Evolutionary conservation across 495 filamentous ascomycete genomes (phyloP).

Genomic region (Annulohypoxylon maeteangense): DNA sequence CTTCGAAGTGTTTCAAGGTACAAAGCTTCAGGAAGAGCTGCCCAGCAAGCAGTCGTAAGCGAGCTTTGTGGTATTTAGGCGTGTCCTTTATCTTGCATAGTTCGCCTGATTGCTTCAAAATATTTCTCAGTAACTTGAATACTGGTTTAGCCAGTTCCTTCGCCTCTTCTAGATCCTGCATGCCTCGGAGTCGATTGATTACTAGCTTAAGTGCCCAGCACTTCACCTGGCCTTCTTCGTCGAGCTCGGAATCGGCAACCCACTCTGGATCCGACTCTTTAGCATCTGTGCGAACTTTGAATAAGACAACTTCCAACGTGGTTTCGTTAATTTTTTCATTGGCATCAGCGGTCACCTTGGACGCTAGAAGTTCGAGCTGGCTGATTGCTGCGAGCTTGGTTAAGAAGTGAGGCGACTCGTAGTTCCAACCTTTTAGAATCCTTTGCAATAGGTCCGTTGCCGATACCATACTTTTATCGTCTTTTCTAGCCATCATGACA

Average conservation of each 20-base stretch:
- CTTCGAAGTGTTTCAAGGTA: constrained; percentile 75
- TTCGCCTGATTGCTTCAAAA: constrained; percentile 81
- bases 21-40: constrained; percentile 87
- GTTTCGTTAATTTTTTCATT: constrained; percentile 82
- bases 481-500: constrained; percentile 82
- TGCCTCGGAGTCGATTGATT: constrained; percentile 83
- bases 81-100: constrained; percentile 78
- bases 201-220: constrained; percentile 88
- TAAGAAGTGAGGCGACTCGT: constrained; percentile 79
- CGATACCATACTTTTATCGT: constrained; percentile 82
- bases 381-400: constrained; percentile 84
- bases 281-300: constrained; percentile 69
- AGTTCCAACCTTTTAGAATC: constrained; percentile 79
- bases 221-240: constrained; percentile 86
- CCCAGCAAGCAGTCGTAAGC: constrained; percentile 83
- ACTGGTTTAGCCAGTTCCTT: constrained; percentile 73
- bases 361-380: constrained; percentile 83
- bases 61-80: constrained; percentile 75
- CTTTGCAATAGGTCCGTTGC: constrained; percentile 83
- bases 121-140: constrained; percentile 78
- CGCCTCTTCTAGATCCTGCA: constrained; percentile 67
- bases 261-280: constrained; percentile 66
- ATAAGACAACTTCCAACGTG: constrained; percentile 77
- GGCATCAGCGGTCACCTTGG: constrained; percentile 75
- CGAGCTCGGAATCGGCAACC: constrained; percentile 74